phyloP scores from a whole-genome alignment of 345 rosid genomes.

The Cardamine chenopodiifolia region DNA sequence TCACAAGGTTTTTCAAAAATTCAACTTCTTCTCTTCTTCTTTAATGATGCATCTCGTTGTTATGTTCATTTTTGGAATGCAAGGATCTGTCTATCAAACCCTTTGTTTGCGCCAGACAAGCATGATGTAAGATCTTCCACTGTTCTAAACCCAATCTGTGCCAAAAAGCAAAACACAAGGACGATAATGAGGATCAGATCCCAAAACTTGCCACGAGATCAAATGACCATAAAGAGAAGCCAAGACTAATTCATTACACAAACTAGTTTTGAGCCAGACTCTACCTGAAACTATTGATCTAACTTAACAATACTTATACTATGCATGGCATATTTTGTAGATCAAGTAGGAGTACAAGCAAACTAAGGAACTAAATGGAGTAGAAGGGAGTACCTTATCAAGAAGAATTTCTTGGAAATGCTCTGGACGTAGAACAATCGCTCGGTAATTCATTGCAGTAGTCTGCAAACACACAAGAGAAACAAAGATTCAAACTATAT shows the following conservation, averaged over 20 bases:
- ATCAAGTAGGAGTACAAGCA: not conserved
- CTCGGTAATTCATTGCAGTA: conserved; percentile 55
- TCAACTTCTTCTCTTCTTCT: conserved; percentile 1
- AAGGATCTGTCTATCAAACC: conserved; percentile 80
- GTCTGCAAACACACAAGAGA: conserved; percentile 57
- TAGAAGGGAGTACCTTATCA: conserved; percentile 63
- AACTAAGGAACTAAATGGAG: conserved; percentile 4
- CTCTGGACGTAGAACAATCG: conserved; percentile 57
- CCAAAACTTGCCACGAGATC: conserved; percentile 2
- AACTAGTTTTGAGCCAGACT: not conserved
- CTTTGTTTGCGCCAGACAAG: conserved; percentile 65
- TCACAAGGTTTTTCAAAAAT: conserved; percentile 5
- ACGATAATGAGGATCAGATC: not conserved
- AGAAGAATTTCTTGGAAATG: conserved; percentile 78
- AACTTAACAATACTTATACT: not conserved
- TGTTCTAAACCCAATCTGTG: conserved; percentile 85
- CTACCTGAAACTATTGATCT: not conserved
- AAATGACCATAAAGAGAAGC: not conserved
- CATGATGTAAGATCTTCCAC: conserved; percentile 75
- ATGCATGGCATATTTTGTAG: conserved; percentile 1
- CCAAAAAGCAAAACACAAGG: conserved; percentile 23
- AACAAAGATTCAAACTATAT: conserved; percentile 23
- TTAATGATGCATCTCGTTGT: conserved; percentile 1
- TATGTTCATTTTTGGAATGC: conserved; percentile 67
- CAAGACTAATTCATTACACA: not conserved